These are phyloP conservation scores for Ustilago tritici DNA, from an alignment of 1,284 basidiomycete genomes.

Conservation along the genomic window DNA sequence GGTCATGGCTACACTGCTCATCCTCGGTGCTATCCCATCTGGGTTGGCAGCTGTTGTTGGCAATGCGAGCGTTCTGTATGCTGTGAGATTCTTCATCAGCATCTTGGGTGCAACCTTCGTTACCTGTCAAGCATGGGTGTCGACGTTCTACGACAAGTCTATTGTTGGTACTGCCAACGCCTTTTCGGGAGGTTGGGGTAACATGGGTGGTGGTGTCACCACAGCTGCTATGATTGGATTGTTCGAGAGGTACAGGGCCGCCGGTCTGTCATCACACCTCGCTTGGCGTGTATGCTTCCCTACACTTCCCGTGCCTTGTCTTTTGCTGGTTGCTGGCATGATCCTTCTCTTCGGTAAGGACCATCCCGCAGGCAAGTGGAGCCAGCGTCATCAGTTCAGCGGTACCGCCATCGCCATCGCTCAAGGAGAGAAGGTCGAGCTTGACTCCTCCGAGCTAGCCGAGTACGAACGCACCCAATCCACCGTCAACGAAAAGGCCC, in stretches of 20 bases:
- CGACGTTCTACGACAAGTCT: conserved; percentile 76
- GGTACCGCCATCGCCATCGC: conserved; percentile 70
- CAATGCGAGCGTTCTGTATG: conserved; percentile 73
- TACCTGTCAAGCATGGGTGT: conserved; percentile 75
- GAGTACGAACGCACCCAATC: conserved; percentile 53
- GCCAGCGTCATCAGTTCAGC: conserved; percentile 73
- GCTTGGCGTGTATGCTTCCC: conserved; percentile 77
- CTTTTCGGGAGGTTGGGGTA: conserved; percentile 71
- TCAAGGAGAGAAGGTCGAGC: conserved; percentile 65
- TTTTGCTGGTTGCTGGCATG: conserved; percentile 72
- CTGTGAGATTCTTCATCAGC: conserved; percentile 73
- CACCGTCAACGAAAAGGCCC: conserved; percentile 49
- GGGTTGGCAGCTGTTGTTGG: conserved; percentile 75
- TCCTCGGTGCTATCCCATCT: conserved; percentile 77
- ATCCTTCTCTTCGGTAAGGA: conserved; percentile 75
- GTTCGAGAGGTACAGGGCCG: conserved; percentile 72
- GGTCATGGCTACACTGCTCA: conserved; percentile 75
- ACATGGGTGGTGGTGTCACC: conserved; percentile 73
- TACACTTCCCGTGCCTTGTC: conserved; percentile 75
- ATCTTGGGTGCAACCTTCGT: conserved; percentile 77
- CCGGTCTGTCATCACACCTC: conserved; percentile 72
- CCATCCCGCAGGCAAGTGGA: conserved; percentile 76
- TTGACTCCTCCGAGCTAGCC: conserved; percentile 67
- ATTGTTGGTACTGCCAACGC: conserved; percentile 73
- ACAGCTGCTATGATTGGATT: conserved; percentile 75